A percentile compares a stretch with the other conserved stretches of the same genome.
Evolutionary conservation across 352 stramenopile genomes (phyloP).

Genomic region (Achlya hypogyna): DNA sequence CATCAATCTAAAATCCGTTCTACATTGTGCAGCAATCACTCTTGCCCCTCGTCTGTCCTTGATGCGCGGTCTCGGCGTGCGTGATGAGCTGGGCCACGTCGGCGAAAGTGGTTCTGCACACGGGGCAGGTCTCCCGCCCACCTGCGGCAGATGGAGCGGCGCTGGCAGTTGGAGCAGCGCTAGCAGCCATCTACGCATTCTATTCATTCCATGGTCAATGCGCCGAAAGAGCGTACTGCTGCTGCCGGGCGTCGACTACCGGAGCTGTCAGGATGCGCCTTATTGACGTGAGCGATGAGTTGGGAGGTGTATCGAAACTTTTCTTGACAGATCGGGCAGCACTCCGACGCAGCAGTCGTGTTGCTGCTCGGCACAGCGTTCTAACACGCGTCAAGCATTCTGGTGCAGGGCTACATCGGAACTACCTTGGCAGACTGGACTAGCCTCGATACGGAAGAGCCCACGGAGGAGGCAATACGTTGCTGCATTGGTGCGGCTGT

Average conservation of each 20-base stretch:
- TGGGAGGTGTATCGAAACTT: conserved; percentile 64
- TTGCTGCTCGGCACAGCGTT: conserved; percentile 6
- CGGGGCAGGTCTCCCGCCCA: background rate
- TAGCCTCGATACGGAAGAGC: conserved; percentile 31
- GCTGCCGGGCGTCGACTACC: background rate
- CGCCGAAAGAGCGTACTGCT: background rate
- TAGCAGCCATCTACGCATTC: background rate
- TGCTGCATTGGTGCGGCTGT: conserved; percentile 19
- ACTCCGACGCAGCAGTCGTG: conserved; percentile 37
- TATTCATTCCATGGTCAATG: background rate
- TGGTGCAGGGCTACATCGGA: background rate
- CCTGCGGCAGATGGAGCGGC: background rate
- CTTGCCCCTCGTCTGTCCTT: background rate
- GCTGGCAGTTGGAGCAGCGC: background rate
- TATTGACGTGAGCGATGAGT: conserved; percentile 67
- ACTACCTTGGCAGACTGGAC: conserved; percentile 40
- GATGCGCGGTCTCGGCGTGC: background rate
- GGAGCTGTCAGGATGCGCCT: conserved; percentile 42
- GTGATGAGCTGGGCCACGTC: conserved; percentile 2
- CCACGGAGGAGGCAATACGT: conserved; percentile 23
- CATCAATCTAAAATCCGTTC: background rate
- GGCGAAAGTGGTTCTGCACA: conserved; percentile 2
- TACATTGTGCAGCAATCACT: conserved; percentile 7
- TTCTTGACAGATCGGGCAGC: conserved; percentile 65
- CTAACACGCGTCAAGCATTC: conserved; percentile 4